These are phyloP conservation scores for Coemansia sp. DNA, from an alignment of 192 early-diverging fungal genomes.

Conservation along the genomic window DNA sequence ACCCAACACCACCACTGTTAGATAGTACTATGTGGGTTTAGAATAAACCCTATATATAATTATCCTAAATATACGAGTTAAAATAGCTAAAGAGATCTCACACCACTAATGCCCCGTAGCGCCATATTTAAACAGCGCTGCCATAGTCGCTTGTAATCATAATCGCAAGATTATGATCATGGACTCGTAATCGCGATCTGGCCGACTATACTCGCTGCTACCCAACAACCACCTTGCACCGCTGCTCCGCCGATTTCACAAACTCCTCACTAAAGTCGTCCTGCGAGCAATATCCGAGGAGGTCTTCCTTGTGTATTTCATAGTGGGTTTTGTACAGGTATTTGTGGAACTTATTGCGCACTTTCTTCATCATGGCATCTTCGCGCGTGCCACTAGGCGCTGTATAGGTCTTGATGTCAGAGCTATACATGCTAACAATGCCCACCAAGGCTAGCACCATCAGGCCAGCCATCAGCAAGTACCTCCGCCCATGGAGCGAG, in stretches of 20 bases:
- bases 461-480: neutral
- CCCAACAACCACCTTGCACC: slow-evolving; percentile 16
- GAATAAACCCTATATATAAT: too few species aligned
- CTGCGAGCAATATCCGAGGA: slow-evolving; percentile 15
- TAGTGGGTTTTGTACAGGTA: neutral
- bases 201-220: slow-evolving; percentile 32
- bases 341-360: neutral
- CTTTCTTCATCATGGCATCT: neutral
- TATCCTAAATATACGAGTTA: too few species aligned
- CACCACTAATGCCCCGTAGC: too few species aligned
- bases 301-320: neutral
- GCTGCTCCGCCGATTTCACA: slow-evolving; percentile 2
- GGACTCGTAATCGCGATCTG: too few species aligned
- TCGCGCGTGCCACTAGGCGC: neutral
- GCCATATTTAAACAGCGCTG: too few species aligned
- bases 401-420: neutral
- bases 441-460: neutral
- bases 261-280: slow-evolving; percentile 2
- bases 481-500: neutral
- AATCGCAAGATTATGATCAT: too few species aligned
- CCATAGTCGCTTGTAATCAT: too few species aligned
- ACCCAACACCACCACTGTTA: slow-evolving; percentile 45
- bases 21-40: too few species aligned
- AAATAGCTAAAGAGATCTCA: too few species aligned
- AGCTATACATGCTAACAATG: neutral